phyloP scores from a whole-genome alignment of 495 filamentous ascomycete genomes.

The Echria macrotheca region DNA sequence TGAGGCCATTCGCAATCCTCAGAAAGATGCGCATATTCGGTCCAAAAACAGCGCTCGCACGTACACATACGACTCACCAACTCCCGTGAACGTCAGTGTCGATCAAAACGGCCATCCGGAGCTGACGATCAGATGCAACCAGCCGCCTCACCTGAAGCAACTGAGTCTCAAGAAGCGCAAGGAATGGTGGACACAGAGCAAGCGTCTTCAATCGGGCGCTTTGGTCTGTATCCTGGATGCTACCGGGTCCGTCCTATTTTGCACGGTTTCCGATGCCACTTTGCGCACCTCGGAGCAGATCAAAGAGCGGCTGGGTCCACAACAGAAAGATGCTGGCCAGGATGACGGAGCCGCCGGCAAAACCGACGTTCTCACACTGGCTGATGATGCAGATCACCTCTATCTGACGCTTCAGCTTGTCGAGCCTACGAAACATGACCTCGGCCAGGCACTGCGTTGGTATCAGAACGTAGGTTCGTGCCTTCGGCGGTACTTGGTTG shows the following conservation, averaged over 20 bases:
- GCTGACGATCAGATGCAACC: slow-evolving; percentile 50
- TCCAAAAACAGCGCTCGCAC: slow-evolving; percentile 21
- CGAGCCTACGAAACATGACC: slow-evolving; percentile 25
- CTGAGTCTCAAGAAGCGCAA: slow-evolving; percentile 33
- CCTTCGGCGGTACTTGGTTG: slow-evolving; percentile 46
- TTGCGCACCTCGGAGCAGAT: slow-evolving; percentile 10
- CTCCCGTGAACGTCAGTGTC: slow-evolving; percentile 34
- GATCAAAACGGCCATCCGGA: slow-evolving; percentile 48
- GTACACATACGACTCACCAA: slow-evolving; percentile 38
- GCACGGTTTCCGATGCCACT: slow-evolving; percentile 42
- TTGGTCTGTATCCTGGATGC: slow-evolving; percentile 54
- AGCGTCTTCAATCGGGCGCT: slow-evolving; percentile 50
- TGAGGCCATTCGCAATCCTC: slow-evolving; percentile 16
- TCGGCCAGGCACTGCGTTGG: slow-evolving; percentile 26
- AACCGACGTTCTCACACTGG: slow-evolving; percentile 17
- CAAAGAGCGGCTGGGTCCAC: background rate
- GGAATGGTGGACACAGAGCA: slow-evolving; percentile 59
- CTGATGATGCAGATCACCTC: slow-evolving; percentile 20
- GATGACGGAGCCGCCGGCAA: background rate
- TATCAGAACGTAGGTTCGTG: slow-evolving; percentile 16
- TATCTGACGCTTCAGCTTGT: slow-evolving; percentile 26
- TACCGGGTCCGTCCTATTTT: slow-evolving; percentile 47
- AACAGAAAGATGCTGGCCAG: background rate
- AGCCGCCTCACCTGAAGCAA: slow-evolving; percentile 35
- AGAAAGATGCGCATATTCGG: background rate